phyloP scores from a whole-genome alignment of 1,284 basidiomycete genomes.

The Taiwanofungus camphoratus region DNA sequence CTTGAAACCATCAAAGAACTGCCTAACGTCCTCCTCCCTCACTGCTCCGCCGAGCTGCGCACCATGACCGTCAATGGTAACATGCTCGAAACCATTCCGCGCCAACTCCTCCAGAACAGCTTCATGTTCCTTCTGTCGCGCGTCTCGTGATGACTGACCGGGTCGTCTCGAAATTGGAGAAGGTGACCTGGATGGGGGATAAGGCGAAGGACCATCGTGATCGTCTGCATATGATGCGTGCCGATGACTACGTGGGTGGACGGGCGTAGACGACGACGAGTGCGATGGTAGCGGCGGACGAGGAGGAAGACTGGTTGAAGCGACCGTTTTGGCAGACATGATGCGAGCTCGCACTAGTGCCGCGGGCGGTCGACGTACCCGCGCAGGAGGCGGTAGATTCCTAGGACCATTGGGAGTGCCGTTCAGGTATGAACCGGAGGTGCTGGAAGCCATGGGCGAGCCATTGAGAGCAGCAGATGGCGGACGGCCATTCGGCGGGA shows the following conservation, averaged over 20 bases:
- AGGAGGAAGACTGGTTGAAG: constrained; percentile 8
- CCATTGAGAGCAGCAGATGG: constrained; percentile 8
- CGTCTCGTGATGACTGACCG: constrained; percentile 27
- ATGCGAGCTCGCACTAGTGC: constrained; percentile 23
- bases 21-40: constrained; percentile 55
- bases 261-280: constrained; percentile 14
- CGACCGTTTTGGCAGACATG: constrained; percentile 14
- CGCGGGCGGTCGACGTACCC: constrained; percentile 22
- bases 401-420: constrained; percentile 16
- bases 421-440: constrained; percentile 11
- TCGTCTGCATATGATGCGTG: constrained; percentile 3
- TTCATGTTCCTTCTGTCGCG: constrained; percentile 35
- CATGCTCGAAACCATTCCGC: constrained; percentile 59
- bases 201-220: constrained; percentile 15
- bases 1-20: constrained; percentile 57
- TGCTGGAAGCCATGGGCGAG: constrained; percentile 10
- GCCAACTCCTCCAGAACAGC: constrained; percentile 49
- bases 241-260: constrained; percentile 9
- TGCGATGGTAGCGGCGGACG: constrained; percentile 17
- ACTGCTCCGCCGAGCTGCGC: constrained; percentile 44
- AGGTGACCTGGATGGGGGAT: constrained; percentile 38
- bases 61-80: constrained; percentile 48
- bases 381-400: constrained; percentile 12
- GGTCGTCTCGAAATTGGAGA: constrained; percentile 39
- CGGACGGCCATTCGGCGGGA: constrained; percentile 12